These are phyloP conservation scores for Boechera retrofracta DNA, from an alignment of 345 rosid species.

Conservation along the genomic window DNA sequence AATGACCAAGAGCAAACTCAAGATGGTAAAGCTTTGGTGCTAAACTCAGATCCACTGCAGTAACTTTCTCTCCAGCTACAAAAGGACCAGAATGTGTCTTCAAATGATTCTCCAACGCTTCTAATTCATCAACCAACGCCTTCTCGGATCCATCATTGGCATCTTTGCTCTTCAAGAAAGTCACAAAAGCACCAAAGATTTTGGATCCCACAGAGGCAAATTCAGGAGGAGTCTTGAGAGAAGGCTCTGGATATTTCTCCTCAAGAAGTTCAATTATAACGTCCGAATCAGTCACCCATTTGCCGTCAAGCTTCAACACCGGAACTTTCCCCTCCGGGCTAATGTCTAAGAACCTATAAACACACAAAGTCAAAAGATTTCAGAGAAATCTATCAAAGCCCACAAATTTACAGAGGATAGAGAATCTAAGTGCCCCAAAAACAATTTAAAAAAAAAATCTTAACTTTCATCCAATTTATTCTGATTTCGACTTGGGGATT, in stretches of 20 bases:
- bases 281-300: constrained; percentile 90
- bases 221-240: constrained; percentile 71
- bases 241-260: constrained; percentile 80
- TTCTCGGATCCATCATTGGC: constrained; percentile 74
- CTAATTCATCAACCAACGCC: constrained; percentile 75
- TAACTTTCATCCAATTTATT: background rate
- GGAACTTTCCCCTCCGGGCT: constrained; percentile 90
- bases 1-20: constrained; percentile 76
- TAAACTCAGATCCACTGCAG: constrained; percentile 77
- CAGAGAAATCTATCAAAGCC: constrained; percentile 11
- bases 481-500: background rate
- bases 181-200: constrained; percentile 65
- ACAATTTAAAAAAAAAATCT: background rate
- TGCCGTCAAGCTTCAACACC: constrained; percentile 70
- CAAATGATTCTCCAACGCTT: constrained; percentile 77
- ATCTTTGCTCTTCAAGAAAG: constrained; percentile 84
- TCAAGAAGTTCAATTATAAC: constrained; percentile 76
- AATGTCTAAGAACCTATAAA: constrained; percentile 70
- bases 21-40: constrained; percentile 93
- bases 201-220: constrained; percentile 76
- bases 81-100: constrained; percentile 77
- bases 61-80: constrained; percentile 76
- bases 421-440: background rate
- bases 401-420: background rate
- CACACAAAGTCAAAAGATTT: constrained; percentile 5